Percentiles rank a stretch among this genome's conserved stretches.
phyloP scores from a whole-genome alignment of 2,329 filamentous ascomycete genomes.

The Aspergillus sp. region DNA sequence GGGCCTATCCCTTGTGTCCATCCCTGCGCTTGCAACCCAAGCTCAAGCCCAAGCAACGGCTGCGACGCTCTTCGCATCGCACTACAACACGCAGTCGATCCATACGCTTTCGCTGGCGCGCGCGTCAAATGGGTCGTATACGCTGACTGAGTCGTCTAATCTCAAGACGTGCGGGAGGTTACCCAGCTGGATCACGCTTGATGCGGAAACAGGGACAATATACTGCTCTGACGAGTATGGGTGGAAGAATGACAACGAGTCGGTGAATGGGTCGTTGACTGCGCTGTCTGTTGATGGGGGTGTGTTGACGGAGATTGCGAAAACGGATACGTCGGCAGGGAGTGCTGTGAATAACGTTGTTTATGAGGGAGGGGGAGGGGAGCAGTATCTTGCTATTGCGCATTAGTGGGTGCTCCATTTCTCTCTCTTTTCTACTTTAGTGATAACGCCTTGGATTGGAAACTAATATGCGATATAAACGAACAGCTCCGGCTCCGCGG shows the following conservation, averaged over 20 bases:
- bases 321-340: slow-evolving; percentile 22
- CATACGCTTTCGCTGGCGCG: slow-evolving; percentile 31
- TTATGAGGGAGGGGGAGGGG: slow-evolving; percentile 24
- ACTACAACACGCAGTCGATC: slow-evolving; percentile 36
- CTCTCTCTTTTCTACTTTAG: neutral
- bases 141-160: slow-evolving; percentile 23
- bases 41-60: neutral
- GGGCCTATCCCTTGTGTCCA: neutral
- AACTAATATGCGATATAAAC: neutral
- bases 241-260: slow-evolving; percentile 24
- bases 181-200: slow-evolving; percentile 39
- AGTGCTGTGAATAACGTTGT: slow-evolving; percentile 37
- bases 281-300: slow-evolving; percentile 24
- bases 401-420: slow-evolving; percentile 33
- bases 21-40: neutral
- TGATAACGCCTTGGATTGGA: too few relatives aligned
- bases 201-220: slow-evolving; percentile 24
- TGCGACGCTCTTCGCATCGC: slow-evolving; percentile 36
- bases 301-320: slow-evolving; percentile 21
- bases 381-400: slow-evolving; percentile 36
- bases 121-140: slow-evolving; percentile 21
- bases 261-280: slow-evolving; percentile 30
- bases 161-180: slow-evolving; percentile 33
- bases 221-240: slow-evolving; percentile 39
- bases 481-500: slow-evolving; percentile 28